Percentiles rank a stretch among this genome's conserved stretches.
phyloP scores from a whole-genome alignment of 192 early-diverging fungal genomes.

The Jimgerdemannia flammicorona region DNA sequence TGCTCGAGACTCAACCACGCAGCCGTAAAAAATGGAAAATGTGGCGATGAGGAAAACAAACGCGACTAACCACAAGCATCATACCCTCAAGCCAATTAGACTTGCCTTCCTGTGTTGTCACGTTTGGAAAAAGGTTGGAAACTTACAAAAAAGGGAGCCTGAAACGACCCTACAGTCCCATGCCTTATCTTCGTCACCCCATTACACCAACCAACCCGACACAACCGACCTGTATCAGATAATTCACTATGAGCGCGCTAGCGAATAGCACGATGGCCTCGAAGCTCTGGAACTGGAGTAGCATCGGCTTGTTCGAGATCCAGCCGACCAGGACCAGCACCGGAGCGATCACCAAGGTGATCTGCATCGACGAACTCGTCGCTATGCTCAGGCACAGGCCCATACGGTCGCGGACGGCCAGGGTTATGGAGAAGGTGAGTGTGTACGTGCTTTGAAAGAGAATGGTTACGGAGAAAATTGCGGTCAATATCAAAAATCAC shows the following conservation, averaged over 20 bases:
- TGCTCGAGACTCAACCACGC: neutral
- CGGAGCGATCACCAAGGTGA: slow-evolving; percentile 75
- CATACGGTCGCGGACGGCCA: slow-evolving; percentile 92
- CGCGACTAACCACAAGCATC: slow-evolving; percentile 58
- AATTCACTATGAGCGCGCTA: slow-evolving; percentile 74
- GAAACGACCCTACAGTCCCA: too few species aligned
- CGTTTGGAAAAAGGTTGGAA: slow-evolving; percentile 44
- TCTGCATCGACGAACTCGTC: slow-evolving; percentile 60
- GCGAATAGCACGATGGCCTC: slow-evolving; percentile 82
- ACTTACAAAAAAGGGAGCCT: slow-evolving; percentile 5
- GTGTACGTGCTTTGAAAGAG: slow-evolving; percentile 22
- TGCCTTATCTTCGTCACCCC: too few species aligned
- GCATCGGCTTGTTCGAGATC: slow-evolving; percentile 77
- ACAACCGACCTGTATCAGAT: slow-evolving; percentile 50
- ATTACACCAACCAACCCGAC: slow-evolving; percentile 2
- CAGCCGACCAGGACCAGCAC: slow-evolving; percentile 76
- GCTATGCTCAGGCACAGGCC: slow-evolving; percentile 59
- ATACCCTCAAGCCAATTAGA: slow-evolving; percentile 93
- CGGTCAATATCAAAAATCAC: too few species aligned
- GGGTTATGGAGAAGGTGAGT: slow-evolving; percentile 80
- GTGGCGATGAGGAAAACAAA: neutral
- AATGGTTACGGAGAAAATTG: slow-evolving; percentile 2
- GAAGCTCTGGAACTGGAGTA: slow-evolving; percentile 78
- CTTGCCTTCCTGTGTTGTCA: slow-evolving; percentile 66
- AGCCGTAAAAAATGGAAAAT: slow-evolving; percentile 18